phyloP scores from a whole-genome alignment of 495 filamentous ascomycete species.

The Apodospora peruviana region DNA sequence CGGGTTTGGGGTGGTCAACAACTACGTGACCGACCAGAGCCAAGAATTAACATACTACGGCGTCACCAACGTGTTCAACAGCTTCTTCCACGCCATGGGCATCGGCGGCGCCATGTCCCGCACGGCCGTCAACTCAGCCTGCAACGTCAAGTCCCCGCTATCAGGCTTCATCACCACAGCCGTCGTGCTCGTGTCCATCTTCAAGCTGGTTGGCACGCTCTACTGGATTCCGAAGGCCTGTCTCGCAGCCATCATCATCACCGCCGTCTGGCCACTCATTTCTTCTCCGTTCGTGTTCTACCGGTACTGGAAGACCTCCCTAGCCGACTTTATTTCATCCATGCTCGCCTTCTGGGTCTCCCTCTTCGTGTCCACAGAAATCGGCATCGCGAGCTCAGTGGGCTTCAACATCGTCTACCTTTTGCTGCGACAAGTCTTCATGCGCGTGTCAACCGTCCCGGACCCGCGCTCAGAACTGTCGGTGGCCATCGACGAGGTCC shows the following conservation, averaged over 20 bases:
- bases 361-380: slow-evolving; percentile 43
- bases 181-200: slow-evolving; percentile 43
- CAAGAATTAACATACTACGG: slow-evolving; percentile 47
- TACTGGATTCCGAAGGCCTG: slow-evolving; percentile 50
- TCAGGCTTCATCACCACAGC: slow-evolving; percentile 40
- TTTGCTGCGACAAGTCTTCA: slow-evolving; percentile 38
- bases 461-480: slow-evolving; percentile 11
- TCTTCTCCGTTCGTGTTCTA: slow-evolving; percentile 36
- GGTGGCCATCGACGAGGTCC: slow-evolving; percentile 11
- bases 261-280: slow-evolving; percentile 42
- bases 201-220: slow-evolving; percentile 40
- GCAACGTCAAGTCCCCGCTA: slow-evolving; percentile 37
- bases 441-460: slow-evolving; percentile 17
- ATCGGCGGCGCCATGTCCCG: slow-evolving; percentile 45
- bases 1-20: slow-evolving; percentile 41
- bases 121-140: slow-evolving; percentile 46
- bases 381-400: slow-evolving; percentile 41
- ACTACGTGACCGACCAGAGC: slow-evolving; percentile 42
- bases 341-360: slow-evolving; percentile 47
- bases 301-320: slow-evolving; percentile 41
- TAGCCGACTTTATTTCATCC: slow-evolving; percentile 44
- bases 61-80: slow-evolving; percentile 43
- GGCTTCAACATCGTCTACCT: slow-evolving; percentile 42
- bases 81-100: slow-evolving; percentile 44
- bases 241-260: slow-evolving; percentile 43